Conservation (phyloP, 345 rosid species). For the Pugionium cornutum region DNA sequence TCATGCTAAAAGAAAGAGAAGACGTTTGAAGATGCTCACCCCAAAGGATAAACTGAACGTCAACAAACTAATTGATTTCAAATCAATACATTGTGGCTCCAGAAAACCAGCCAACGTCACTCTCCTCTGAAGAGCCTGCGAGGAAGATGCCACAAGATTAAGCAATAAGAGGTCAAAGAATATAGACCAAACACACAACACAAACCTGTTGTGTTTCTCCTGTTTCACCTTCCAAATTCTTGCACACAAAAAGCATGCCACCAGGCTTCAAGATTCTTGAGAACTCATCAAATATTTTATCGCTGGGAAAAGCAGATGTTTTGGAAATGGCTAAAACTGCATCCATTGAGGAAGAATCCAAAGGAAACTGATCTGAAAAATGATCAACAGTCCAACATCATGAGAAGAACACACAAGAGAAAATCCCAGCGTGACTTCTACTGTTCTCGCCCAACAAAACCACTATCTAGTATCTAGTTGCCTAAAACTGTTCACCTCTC, state of each 20-base stretch:
- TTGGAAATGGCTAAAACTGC: conserved; percentile 47
- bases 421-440: neutral
- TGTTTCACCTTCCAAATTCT: conserved; percentile 34
- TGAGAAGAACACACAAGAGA: neutral
- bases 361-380: conserved; percentile 63
- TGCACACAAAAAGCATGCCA: conserved; percentile 54
- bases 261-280: conserved; percentile 74
- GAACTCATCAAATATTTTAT: conserved; percentile 51
- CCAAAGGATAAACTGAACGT: conserved; percentile 42
- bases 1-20: conserved; percentile 8
- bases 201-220: conserved; percentile 54
- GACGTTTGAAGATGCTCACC: conserved; percentile 48
- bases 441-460: neutral
- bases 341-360: conserved; percentile 63
- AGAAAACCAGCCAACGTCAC: conserved; percentile 71
- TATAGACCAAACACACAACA: neutral
- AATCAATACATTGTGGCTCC: conserved; percentile 55
- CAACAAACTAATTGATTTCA: conserved; percentile 42
- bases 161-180: conserved; percentile 2
- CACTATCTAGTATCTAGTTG: neutral
- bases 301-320: conserved; percentile 60
- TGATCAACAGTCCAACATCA: conserved; percentile 5
- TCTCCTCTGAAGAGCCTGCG: conserved; percentile 62
- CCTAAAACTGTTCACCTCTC: neutral
- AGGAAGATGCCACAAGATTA: conserved; percentile 20